These are phyloP conservation scores for Plasmodium gallinaceum DNA, from an alignment of 169 alveolate genomes.

Conservation along the genomic window DNA sequence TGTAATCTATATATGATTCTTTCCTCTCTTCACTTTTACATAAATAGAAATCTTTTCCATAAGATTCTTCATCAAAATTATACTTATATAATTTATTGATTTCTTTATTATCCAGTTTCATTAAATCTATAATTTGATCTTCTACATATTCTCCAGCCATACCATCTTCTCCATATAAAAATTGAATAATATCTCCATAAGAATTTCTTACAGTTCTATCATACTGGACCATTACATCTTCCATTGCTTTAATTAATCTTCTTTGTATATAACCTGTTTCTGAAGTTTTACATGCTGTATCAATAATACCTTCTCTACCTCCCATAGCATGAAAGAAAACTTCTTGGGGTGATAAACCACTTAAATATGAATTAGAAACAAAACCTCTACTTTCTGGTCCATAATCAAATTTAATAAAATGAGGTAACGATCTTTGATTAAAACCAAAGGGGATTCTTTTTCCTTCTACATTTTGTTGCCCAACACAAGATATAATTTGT, in stretches of 20 bases:
- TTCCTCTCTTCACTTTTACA: conserved; percentile 72
- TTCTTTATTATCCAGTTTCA: conserved; percentile 92
- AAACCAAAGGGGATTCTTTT: conserved; percentile 99
- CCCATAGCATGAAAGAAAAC: conserved; percentile 99
- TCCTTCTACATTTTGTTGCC: conserved; percentile 99
- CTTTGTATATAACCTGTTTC: conserved; percentile 99
- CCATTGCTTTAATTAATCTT: conserved; percentile 99
- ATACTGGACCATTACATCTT: conserved; percentile 98
- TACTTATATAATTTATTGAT: conserved; percentile 85
- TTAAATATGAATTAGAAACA: conserved; percentile 97
- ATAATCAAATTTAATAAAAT: conserved; percentile 98
- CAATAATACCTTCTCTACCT: conserved; percentile 99
- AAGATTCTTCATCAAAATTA: conserved; percentile 86
- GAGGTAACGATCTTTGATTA: conserved; percentile 98
- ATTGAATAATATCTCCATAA: conserved; percentile 97
- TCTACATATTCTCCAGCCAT: conserved; percentile 99
- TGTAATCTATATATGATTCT: conserved; percentile 83
- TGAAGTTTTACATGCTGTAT: conserved; percentile 99
- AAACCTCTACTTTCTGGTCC: conserved; percentile 99
- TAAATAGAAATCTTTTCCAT: conserved; percentile 71
- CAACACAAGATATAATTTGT: conserved; percentile 99
- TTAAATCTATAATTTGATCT: conserved; percentile 95
- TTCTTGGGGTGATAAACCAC: conserved; percentile 98
- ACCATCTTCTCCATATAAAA: conserved; percentile 99
- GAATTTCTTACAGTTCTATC: conserved; percentile 99